Evolutionary conservation across 257 asterid genomes (phyloP).

Genomic region (Nicotiana obtusifolia): DNA sequence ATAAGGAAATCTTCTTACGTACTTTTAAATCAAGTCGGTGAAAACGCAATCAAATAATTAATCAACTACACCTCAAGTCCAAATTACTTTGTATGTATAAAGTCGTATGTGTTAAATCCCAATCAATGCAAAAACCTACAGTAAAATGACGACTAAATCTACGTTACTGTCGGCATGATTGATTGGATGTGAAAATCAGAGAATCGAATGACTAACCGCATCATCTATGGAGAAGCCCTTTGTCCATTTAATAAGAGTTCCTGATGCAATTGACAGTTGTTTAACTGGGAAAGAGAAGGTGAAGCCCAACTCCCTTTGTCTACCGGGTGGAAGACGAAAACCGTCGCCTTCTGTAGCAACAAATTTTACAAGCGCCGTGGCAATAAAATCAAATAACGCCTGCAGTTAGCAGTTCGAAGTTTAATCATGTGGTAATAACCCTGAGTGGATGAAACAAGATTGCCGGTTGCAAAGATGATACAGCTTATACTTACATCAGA

Average conservation of each 20-base stretch:
- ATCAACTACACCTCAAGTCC: neutral
- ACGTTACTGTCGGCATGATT: neutral
- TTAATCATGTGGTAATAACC: conserved; percentile 4
- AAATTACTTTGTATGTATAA: neutral
- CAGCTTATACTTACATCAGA: conserved; percentile 54
- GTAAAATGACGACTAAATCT: neutral
- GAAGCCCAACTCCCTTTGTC: conserved; percentile 89
- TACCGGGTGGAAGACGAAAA: conserved; percentile 50
- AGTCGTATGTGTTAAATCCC: neutral
- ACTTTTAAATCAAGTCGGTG: neutral
- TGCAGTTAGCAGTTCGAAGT: conserved; percentile 12
- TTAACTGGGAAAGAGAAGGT: conserved; percentile 90
- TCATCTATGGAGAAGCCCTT: conserved; percentile 86
- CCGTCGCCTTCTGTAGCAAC: conserved; percentile 68
- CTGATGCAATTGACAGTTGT: conserved; percentile 77
- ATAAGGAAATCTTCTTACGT: neutral
- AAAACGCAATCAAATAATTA: neutral
- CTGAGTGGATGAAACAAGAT: neutral
- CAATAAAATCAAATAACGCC: conserved; percentile 81
- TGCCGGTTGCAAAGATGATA: neutral
- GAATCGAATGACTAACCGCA: conserved; percentile 39
- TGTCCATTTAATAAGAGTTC: conserved; percentile 86
- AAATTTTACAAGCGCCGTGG: conserved; percentile 60
- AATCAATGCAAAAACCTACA: neutral
- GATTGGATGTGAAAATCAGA: neutral